Evolutionary conservation across 495 filamentous ascomycete genomes (phyloP).

Genomic region (Tuber melanosporum): DNA sequence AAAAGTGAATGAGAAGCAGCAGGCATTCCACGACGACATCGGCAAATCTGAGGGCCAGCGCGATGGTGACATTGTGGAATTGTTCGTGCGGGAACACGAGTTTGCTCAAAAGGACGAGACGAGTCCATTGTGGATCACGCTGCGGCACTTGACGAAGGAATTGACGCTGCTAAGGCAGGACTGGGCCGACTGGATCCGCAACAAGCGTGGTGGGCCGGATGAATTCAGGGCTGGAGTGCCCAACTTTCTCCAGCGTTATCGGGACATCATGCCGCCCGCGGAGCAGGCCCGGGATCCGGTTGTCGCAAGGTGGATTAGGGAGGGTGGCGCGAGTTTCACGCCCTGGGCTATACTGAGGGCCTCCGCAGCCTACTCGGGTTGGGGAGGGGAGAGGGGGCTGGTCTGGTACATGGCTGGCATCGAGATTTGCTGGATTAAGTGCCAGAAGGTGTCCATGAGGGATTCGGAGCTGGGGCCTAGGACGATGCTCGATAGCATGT

Average conservation of each 20-base stretch:
- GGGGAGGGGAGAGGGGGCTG: conserved; percentile 45
- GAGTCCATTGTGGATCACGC: conserved; percentile 27
- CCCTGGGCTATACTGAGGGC: conserved; percentile 58
- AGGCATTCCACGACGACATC: conserved; percentile 42
- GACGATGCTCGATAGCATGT: conserved; percentile 25
- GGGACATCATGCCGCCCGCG: conserved; percentile 44
- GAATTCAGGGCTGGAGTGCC: conserved; percentile 33
- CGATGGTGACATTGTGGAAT: conserved; percentile 51
- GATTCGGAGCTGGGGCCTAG: conserved; percentile 15
- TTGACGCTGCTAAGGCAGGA: conserved; percentile 19
- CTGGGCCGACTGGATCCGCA: conserved; percentile 22
- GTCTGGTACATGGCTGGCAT: conserved; percentile 60
- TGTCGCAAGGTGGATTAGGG: conserved; percentile 47
- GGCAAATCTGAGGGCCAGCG: conserved; percentile 18
- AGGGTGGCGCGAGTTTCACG: conserved; percentile 45
- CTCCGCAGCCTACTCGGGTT: conserved; percentile 52
- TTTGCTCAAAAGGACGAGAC: conserved; percentile 32
- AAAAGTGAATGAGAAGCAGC: conserved; percentile 48
- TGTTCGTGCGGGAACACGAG: conserved; percentile 44
- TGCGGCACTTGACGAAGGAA: conserved; percentile 37
- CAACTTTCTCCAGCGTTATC: conserved; percentile 45
- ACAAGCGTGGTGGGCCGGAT: conserved; percentile 7
- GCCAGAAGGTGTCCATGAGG: conserved; percentile 30
- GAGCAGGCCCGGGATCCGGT: conserved; percentile 41
- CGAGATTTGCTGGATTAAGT: conserved; percentile 60